A percentile compares a stretch with the other conserved stretches of the same genome.
phyloP scores from a whole-genome alignment of 176 grass and related monocot genomes.

The Aegilops sharonensis region DNA sequence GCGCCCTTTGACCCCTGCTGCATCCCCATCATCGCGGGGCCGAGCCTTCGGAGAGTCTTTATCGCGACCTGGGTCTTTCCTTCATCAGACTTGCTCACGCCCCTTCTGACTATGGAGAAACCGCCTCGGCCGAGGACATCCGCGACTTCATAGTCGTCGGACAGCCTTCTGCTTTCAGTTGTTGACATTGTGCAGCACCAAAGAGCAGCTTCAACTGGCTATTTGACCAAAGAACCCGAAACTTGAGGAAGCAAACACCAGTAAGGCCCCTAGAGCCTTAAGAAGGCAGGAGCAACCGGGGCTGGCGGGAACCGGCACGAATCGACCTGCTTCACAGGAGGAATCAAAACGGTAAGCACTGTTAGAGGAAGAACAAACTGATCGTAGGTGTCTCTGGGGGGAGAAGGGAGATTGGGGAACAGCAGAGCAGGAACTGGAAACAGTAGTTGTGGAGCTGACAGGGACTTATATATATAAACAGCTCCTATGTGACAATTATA shows the following conservation, averaged over 20 bases:
- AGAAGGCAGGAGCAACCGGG: neutral
- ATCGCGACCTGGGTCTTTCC: constrained; percentile 52
- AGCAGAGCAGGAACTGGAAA: constrained; percentile 25
- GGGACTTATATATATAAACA: constrained; percentile 1
- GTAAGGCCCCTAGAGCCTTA: neutral
- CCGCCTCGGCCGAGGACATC: constrained; percentile 62
- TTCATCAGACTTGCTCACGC: constrained; percentile 46
- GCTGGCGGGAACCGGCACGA: neutral
- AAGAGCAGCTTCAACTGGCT: neutral
- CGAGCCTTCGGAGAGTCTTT: constrained; percentile 61
- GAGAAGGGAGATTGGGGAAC: constrained; percentile 15
- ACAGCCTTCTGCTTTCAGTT: constrained; percentile 45
- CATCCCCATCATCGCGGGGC: constrained; percentile 27
- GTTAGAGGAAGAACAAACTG: constrained; percentile 1
- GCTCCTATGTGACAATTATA: constrained; percentile 8
- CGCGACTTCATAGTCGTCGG: constrained; percentile 56
- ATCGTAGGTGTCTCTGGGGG: neutral
- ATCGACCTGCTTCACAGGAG: neutral
- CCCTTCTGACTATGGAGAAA: constrained; percentile 68
- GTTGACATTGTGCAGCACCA: constrained; percentile 37
- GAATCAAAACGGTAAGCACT: neutral
- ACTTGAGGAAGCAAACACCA: neutral
- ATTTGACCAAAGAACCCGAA: neutral
- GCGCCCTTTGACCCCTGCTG: constrained; percentile 25
- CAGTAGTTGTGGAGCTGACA: constrained; percentile 39